Evolutionary conservation across 2,329 filamentous ascomycete species (phyloP).

Genomic region (Alternaria sp.): DNA sequence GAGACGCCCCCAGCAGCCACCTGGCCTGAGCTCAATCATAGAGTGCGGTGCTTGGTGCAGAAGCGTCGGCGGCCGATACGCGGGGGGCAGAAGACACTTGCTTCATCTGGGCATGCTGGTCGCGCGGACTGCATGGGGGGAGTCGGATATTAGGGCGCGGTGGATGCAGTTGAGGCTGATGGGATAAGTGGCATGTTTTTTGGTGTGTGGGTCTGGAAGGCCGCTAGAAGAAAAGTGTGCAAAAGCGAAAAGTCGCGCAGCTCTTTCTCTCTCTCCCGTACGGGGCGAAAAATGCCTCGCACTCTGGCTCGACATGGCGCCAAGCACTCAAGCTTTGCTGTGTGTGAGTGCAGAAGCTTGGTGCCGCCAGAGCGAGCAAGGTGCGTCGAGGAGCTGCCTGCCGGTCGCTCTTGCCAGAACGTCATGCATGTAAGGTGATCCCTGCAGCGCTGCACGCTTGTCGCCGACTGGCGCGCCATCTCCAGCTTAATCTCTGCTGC

Average conservation of each 20-base stretch:
- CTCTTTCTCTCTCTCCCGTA: slow-evolving; percentile 5
- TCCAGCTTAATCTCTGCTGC: slow-evolving; percentile 36
- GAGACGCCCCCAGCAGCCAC: slow-evolving; percentile 20
- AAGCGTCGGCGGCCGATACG: slow-evolving; percentile 26
- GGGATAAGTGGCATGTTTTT: slow-evolving; percentile 9
- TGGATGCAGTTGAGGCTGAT: slow-evolving; percentile 9
- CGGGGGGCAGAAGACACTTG: slow-evolving; percentile 18
- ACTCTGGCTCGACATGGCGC: slow-evolving; percentile 3
- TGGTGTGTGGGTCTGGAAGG: slow-evolving; percentile 26
- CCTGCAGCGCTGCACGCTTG: slow-evolving; percentile 20
- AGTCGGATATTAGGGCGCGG: slow-evolving; percentile 10
- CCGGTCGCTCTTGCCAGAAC: slow-evolving; percentile 16
- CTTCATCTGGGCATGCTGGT: slow-evolving; percentile 13
- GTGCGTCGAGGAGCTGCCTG: slow-evolving; percentile 6
- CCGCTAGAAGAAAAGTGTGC: slow-evolving; percentile 32
- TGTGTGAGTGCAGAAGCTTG: slow-evolving; percentile 16
- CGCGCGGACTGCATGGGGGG: slow-evolving; percentile 15
- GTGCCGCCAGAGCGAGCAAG: slow-evolving; percentile 8
- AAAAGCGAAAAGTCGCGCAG: slow-evolving; percentile 22
- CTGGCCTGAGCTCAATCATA: slow-evolving; percentile 26
- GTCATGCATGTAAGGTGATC: slow-evolving; percentile 22
- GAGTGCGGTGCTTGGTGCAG: slow-evolving; percentile 19
- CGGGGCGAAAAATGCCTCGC: slow-evolving; percentile 24
- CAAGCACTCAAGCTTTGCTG: slow-evolving; percentile 19
- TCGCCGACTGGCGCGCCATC: slow-evolving; percentile 30